A percentile compares a stretch with the other conserved stretches of the same genome.
phyloP scores from a whole-genome alignment of 805 yeast species.

The Debaryomyces tyrocola region DNA sequence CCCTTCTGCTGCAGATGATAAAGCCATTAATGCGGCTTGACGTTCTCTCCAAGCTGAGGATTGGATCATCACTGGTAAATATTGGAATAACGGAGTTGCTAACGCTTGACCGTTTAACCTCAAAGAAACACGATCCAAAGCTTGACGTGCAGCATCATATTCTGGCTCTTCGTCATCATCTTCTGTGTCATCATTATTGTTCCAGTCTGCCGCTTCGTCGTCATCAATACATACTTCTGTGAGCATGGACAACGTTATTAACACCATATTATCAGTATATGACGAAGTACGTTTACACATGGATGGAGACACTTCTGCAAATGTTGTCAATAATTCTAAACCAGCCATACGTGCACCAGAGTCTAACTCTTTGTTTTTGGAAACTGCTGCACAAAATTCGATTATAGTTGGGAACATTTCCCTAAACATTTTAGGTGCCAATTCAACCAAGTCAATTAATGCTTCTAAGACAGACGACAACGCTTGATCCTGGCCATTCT shows the following conservation, averaged over 20 bases:
- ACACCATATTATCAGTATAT: conserved; percentile 71
- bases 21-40: conserved; percentile 95
- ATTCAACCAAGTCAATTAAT: conserved; percentile 82
- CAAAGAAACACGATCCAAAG: conserved; percentile 88
- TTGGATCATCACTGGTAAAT: conserved; percentile 77
- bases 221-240: conserved; percentile 90
- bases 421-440: conserved; percentile 92
- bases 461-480: conserved; percentile 87
- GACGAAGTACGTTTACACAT: conserved; percentile 84
- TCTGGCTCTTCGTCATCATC: conserved; percentile 80
- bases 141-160: conserved; percentile 89
- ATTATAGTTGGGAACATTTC: conserved; percentile 89
- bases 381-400: conserved; percentile 80
- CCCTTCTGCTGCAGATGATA: conserved; percentile 96
- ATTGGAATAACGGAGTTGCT: conserved; percentile 84
- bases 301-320: conserved; percentile 88
- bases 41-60: conserved; percentile 89
- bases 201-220: conserved; percentile 83
- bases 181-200: conserved; percentile 78
- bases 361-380: conserved; percentile 79
- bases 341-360: conserved; percentile 80
- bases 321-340: conserved; percentile 83
- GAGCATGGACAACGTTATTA: conserved; percentile 76
- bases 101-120: conserved; percentile 79
- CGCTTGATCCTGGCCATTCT: conserved; percentile 75